phyloP scores from a whole-genome alignment of 2,329 filamentous ascomycete genomes.

The Didymella arachidicola region DNA sequence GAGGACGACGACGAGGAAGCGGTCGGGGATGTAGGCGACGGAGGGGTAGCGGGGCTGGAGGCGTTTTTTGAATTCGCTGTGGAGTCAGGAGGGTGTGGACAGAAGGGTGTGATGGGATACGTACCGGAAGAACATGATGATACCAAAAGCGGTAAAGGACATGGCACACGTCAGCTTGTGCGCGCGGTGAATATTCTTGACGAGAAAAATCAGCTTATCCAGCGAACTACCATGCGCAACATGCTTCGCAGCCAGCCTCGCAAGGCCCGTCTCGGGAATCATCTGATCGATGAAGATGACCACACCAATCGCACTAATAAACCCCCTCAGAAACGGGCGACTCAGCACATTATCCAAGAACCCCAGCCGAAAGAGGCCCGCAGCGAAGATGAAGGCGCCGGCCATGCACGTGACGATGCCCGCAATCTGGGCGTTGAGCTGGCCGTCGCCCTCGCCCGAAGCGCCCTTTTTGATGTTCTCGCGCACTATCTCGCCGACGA shows the following conservation, averaged over 20 bases:
- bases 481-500: constrained; percentile 87
- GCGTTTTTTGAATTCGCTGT: constrained; percentile 76
- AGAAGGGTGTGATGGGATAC: not conserved
- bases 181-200: constrained; percentile 68
- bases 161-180: constrained; percentile 80
- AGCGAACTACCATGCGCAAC: constrained; percentile 84
- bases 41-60: constrained; percentile 80
- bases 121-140: constrained; percentile 82
- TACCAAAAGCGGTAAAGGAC: constrained; percentile 78
- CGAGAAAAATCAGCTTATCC: constrained; percentile 83
- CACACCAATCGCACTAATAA: constrained; percentile 96
- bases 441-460: constrained; percentile 70
- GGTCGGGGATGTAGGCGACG: constrained; percentile 89
- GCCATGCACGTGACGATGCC: constrained; percentile 89
- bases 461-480: constrained; percentile 74
- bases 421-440: constrained; percentile 80
- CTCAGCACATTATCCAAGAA: constrained; percentile 96
- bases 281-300: constrained; percentile 96
- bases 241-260: constrained; percentile 69
- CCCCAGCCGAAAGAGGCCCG: constrained; percentile 83
- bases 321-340: constrained; percentile 88
- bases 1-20: constrained; percentile 85
- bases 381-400: constrained; percentile 85
- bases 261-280: constrained; percentile 86
- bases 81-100: not conserved